Conservation (phyloP, 106 monocot genomes). For the Gastrodia elata region DNA sequence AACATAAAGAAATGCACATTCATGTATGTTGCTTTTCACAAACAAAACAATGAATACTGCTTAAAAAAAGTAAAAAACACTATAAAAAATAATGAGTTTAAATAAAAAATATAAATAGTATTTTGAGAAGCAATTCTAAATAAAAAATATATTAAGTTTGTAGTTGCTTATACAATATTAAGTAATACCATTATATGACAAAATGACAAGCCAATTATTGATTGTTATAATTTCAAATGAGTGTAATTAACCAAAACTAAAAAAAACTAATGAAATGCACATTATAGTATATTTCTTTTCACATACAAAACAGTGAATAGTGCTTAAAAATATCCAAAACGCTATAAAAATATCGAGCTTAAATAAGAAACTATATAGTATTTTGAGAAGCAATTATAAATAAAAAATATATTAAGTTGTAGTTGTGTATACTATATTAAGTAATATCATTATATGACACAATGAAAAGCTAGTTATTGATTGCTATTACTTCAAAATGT, state of each 20-base stretch:
- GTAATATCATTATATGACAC: neutral
- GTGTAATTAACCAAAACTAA: neutral
- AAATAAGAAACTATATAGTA: neutral
- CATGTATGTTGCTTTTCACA: too few relatives aligned
- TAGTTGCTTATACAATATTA: neutral
- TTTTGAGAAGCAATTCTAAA: neutral
- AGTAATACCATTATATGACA: neutral
- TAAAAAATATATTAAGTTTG: neutral
- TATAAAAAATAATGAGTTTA: neutral
- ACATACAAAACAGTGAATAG: neutral
- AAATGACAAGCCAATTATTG: neutral
- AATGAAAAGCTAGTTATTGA: neutral
- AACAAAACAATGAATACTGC: too few relatives aligned
- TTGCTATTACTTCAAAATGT: neutral
- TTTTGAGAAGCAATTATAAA: neutral
- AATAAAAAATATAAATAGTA: neutral
- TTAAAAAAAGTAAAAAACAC: neutral
- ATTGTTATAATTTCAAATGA: neutral
- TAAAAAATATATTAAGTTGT: neutral
- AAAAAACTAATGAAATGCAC: too few relatives aligned
- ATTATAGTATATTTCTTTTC: too few relatives aligned
- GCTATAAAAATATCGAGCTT: neutral
- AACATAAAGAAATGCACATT: too few relatives aligned
- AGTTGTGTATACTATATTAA: neutral
- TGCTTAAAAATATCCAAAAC: neutral